phyloP scores from a whole-genome alignment of 129 eudicot species.

The Flaveria brownii region DNA sequence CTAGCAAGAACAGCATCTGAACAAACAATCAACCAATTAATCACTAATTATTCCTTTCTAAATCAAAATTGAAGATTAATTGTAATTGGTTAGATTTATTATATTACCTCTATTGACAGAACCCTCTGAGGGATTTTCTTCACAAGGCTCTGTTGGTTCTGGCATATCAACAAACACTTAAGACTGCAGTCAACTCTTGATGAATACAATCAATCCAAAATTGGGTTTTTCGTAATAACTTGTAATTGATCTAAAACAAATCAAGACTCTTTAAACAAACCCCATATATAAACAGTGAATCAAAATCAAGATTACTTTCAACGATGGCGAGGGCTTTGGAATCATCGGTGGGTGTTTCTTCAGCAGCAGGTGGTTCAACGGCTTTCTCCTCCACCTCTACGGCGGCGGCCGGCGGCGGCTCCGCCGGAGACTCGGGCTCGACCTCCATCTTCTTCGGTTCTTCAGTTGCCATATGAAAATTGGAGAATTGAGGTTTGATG shows the following conservation, averaged over 20 bases:
- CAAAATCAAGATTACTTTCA: slow-evolving; percentile 46
- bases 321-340: slow-evolving; percentile 62
- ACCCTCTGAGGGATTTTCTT: slow-evolving; percentile 66
- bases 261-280: no score
- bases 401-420: slow-evolving; percentile 22
- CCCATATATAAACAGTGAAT: no score
- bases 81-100: background rate
- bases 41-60: background rate
- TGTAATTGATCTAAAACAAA: no score
- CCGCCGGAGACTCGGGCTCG: slow-evolving; percentile 49
- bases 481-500: slow-evolving; percentile 38
- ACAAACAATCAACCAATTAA: slow-evolving; percentile 8
- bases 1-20: slow-evolving; percentile 83
- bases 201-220: background rate
- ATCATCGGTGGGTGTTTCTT: slow-evolving; percentile 58
- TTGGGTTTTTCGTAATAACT: no score
- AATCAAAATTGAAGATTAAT: background rate
- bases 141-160: slow-evolving; percentile 56
- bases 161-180: slow-evolving; percentile 35
- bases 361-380: slow-evolving; percentile 42
- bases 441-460: slow-evolving; percentile 59
- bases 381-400: slow-evolving; percentile 65
- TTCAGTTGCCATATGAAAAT: slow-evolving; percentile 61
- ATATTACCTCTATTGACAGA: slow-evolving; percentile 76
- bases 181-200: slow-evolving; percentile 17